Evolutionary conservation across 169 alveolate genomes (phyloP), one percentile per base, ranked within the genome.

Genomic region (Babesia gibsoni): DNA sequence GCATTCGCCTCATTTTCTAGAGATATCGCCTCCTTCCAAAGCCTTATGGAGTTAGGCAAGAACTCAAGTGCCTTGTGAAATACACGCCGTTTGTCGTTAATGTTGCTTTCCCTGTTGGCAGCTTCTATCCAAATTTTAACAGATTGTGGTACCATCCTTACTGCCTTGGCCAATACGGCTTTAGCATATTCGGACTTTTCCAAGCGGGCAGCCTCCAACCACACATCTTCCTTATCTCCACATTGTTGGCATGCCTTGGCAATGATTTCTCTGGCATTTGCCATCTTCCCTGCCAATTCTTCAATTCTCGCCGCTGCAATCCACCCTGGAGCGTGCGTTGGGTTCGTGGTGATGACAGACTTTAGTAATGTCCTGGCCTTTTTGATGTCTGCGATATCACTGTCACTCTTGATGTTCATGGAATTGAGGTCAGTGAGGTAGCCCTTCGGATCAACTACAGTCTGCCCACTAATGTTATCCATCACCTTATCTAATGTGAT

Each of bases 251-350:
- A 95, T 20, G 98, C 99, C 67, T 97, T 87, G 1, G 96, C 94
- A 37, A 98, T 92, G 32, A 98, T 84, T 80, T 96, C 98, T 49
- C 98, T 92, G 27, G 99, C 99, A 29, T 93, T 93, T 41, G 95
- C 83, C 69, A 95, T 59, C 67, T 96, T 94, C 39, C 77, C 77
- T 22, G 97, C 98, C 41, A 94, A 81, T 68, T 97, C 99, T 79
- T 98, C 99, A 65, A 98, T 80, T 37, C 99, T 91, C 22, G 99
- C 99, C 20, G 99, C 98, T 25, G 99, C 98, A 27, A 98, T 95
- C 99, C 99, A 98, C 23, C 99, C 99, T 23, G 95, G 94, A 3
- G 99, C 96, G 86, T 93, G 97, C 41, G 94, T 92, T 4, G 99
- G 99, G 77, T 97, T 96, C 30, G 98, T 93, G 36, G 91, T 75